phyloP scores from a whole-genome alignment of 441 rosid species.

The Monsonia emarginata region DNA sequence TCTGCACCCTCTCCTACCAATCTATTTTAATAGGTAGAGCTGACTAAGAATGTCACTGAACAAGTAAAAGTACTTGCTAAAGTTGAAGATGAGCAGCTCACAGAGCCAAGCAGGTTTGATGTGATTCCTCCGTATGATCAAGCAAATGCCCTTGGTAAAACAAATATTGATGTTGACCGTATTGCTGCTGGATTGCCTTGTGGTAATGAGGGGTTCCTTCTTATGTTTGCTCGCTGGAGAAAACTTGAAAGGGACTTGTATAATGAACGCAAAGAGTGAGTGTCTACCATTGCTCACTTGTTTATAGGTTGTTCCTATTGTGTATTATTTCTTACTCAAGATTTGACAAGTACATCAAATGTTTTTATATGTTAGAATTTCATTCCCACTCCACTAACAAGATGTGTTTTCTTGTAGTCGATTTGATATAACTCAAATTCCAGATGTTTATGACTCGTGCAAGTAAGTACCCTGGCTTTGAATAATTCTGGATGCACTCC shows the following conservation, averaged over 20 bases:
- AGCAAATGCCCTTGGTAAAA: conserved; percentile 99
- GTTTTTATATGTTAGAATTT: neutral
- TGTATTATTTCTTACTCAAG: neutral
- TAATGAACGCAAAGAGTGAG: conserved; percentile 94
- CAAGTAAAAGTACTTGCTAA: conserved; percentile 88
- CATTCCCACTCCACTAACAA: neutral
- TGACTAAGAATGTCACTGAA: conserved; percentile 86
- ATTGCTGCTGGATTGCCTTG: conserved; percentile 99
- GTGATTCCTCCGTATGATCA: conserved; percentile 89
- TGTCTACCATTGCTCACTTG: conserved; percentile 14
- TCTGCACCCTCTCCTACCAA: neutral
- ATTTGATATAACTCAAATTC: conserved; percentile 97
- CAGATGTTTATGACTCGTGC: conserved; percentile 99
- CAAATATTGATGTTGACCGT: conserved; percentile 85
- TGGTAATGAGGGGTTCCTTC: conserved; percentile 96
- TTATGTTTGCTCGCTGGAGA: conserved; percentile 99
- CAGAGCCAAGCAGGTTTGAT: conserved; percentile 59
- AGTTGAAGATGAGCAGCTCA: conserved; percentile 90
- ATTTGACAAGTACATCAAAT: neutral
- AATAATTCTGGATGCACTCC: conserved; percentile 5
- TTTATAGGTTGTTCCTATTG: neutral
- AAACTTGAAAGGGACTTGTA: conserved; percentile 97
- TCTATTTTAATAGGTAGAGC: conserved; percentile 41
- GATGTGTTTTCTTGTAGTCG: conserved; percentile 30
- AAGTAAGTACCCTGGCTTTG: conserved; percentile 58